phyloP scores from a whole-genome alignment of 768 basidiomycete genomes.

The Trametes coccinea region DNA sequence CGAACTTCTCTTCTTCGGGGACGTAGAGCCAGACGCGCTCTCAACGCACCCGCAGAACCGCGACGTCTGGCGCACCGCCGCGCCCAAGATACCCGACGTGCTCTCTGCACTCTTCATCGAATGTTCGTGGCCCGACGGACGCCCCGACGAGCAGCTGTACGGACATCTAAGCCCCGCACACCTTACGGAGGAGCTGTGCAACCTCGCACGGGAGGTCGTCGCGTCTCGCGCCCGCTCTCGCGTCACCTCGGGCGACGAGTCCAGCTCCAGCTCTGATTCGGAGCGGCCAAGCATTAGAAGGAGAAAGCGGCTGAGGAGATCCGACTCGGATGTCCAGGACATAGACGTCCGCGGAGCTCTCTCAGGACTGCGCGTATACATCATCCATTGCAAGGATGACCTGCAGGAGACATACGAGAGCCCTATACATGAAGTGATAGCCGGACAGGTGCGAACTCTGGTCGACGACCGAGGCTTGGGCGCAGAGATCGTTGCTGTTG shows the following conservation, averaged over 20 bases:
- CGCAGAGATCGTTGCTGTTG: conserved; percentile 64
- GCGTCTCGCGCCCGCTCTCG: conserved; percentile 36
- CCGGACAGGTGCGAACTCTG: conserved; percentile 66
- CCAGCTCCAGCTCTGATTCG: neutral
- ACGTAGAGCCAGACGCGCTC: conserved; percentile 85
- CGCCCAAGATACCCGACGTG: conserved; percentile 66
- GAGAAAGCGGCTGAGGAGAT: conserved; percentile 39
- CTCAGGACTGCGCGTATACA: conserved; percentile 63
- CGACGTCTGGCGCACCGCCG: conserved; percentile 81
- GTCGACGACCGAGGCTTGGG: conserved; percentile 67
- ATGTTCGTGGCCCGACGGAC: conserved; percentile 82
- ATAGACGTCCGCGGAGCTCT: conserved; percentile 55
- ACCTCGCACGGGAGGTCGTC: conserved; percentile 69
- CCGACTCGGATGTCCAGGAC: conserved; percentile 21
- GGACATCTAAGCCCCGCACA: conserved; percentile 88
- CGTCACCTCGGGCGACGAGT: neutral
- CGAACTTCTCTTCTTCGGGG: conserved; percentile 93
- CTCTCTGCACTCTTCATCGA: conserved; percentile 90
- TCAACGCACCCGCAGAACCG: conserved; percentile 60
- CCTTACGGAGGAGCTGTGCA: conserved; percentile 70
- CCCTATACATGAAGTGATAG: conserved; percentile 67
- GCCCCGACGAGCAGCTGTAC: conserved; percentile 67
- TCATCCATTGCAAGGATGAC: conserved; percentile 88
- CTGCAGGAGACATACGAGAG: conserved; percentile 47
- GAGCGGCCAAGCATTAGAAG: conserved; percentile 30